Conservation (phyloP, 1,284 basidiomycete species). For the Cryptococcus sp. region DNA sequence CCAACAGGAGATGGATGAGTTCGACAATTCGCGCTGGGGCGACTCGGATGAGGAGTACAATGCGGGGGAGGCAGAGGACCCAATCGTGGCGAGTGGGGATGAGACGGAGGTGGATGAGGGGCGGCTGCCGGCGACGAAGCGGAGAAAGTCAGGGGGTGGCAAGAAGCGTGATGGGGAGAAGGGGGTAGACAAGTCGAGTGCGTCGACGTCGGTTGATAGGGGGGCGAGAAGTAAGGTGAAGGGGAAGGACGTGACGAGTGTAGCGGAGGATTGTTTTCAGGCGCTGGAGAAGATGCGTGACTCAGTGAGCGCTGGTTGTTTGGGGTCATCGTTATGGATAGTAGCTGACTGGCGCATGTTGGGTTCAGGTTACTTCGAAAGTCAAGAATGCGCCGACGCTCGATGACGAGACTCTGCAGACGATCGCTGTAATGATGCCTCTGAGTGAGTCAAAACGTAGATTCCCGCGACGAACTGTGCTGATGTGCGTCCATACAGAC, state of each 20-base stretch:
- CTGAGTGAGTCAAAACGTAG: conserved; percentile 27
- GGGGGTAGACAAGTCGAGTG: background rate
- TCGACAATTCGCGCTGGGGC: conserved; percentile 40
- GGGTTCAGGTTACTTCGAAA: conserved; percentile 14
- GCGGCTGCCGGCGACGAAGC: conserved; percentile 12
- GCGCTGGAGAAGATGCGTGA: conserved; percentile 25
- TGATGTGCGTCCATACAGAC: conserved; percentile 13
- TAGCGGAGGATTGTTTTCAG: conserved; percentile 26
- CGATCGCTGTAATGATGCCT: conserved; percentile 43
- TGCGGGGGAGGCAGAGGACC: conserved; percentile 12
- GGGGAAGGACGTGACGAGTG: conserved; percentile 13
- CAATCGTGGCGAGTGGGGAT: conserved; percentile 15
- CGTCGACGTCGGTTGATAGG: background rate
- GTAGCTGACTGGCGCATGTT: no score
- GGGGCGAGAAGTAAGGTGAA: background rate
- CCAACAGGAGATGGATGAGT: conserved; percentile 27
- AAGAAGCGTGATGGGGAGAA: conserved; percentile 20
- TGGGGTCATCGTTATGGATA: no score
- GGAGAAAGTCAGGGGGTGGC: background rate
- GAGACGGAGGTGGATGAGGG: conserved; percentile 55
- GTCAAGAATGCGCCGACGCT: conserved; percentile 21
- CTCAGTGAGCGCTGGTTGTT: conserved; percentile 18
- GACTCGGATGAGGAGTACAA: conserved; percentile 26
- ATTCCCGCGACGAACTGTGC: background rate
- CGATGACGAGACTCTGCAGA: conserved; percentile 34